Base-by-base conservation (phyloP, 2,329 filamentous ascomycete genomes). In the Tolypocladium amazonense region DNA sequence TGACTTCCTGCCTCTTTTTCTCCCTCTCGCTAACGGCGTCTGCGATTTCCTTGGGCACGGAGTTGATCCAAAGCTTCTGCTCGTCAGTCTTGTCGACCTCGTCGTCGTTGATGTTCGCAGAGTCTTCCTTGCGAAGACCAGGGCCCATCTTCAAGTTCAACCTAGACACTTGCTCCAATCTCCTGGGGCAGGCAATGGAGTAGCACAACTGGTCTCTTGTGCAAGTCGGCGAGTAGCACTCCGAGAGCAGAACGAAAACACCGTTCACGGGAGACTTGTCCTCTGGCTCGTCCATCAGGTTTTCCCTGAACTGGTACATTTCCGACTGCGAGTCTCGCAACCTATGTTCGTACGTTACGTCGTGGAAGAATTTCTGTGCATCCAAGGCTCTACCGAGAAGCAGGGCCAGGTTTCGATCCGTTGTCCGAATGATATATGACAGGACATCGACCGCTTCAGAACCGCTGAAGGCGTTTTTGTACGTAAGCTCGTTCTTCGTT, bases 21-120 rank as follows among this genome's bases (percentile, higher is more conserved):
- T 99, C 94, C 65, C 84, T 85, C 66, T 99, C 94, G 56, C 86
- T 87, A 37, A 97, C 88, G 69, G 88, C 90, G 66, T 97, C 92
- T 0, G 92, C 92, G 60, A 99, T 81, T 72, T 97, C 94, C 73
- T 96, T 94, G 0, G 92, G 90, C 41, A 99, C 94, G 18, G 92
- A 96, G 73, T 97, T 97, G 75, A 99, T 99, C 94, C 94, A 99
- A 43, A 99, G 82, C 74, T 97, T 97, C 77, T 97, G 94, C 72
- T 97, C 92, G 69, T 97, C 92, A 38, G 88, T 90, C 68, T 94
- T 88, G 61, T 92, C 89, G 50, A 73, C 79, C 63, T 94, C 90
- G 66, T 95, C 92, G 69, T 96, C 92, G 69, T 94, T 70, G 79
- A 82, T 71, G 43, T 77, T 77, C 18, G 79, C 76, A 27, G 79